A percentile compares a stretch with the other conserved stretches of the same genome.
Conservation (phyloP, 2,329 filamentous ascomycete species). For the Botrytis aclada region DNA sequence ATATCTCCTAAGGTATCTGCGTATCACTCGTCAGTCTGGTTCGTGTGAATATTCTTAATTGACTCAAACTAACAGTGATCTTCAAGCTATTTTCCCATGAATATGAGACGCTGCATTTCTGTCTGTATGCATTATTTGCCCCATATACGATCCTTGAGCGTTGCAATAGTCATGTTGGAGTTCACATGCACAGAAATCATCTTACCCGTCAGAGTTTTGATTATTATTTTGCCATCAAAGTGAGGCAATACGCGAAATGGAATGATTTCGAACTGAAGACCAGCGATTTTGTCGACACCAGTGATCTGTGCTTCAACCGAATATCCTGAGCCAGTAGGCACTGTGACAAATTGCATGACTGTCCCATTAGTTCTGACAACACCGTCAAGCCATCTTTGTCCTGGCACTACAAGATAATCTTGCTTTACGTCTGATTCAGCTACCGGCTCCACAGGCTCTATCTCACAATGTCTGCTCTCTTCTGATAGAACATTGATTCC, state of each 20-base stretch:
- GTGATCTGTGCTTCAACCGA: slow-evolving; percentile 21
- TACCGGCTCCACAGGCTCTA: slow-evolving; percentile 24
- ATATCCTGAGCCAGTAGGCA: slow-evolving; percentile 14
- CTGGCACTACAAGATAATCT: slow-evolving; percentile 39
- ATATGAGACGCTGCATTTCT: not conserved
- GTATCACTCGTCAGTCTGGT: not conserved
- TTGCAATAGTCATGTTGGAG: not conserved
- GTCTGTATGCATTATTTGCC: not conserved
- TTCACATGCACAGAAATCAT: not conserved
- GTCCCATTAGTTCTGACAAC: slow-evolving; percentile 18
- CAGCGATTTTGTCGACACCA: not conserved
- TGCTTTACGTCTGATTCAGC: slow-evolving; percentile 30
- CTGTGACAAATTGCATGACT: slow-evolving; percentile 22
- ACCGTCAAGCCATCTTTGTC: slow-evolving; percentile 22
- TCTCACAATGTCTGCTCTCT: not conserved
- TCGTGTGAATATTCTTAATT: no score
- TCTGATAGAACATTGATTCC: slow-evolving; percentile 44
- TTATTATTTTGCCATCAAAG: not conserved
- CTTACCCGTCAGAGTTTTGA: not conserved
- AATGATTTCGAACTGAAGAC: slow-evolving; percentile 16
- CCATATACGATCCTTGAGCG: not conserved
- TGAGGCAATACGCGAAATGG: not conserved
- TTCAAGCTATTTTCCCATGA: not conserved
- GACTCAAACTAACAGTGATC: not conserved
- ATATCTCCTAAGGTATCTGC: not conserved